Percentiles rank a stretch among this genome's conserved stretches.
These are phyloP conservation scores for Astragalus glycyphyllos DNA, from an alignment of 306 rosid species.

Conservation along the genomic window DNA sequence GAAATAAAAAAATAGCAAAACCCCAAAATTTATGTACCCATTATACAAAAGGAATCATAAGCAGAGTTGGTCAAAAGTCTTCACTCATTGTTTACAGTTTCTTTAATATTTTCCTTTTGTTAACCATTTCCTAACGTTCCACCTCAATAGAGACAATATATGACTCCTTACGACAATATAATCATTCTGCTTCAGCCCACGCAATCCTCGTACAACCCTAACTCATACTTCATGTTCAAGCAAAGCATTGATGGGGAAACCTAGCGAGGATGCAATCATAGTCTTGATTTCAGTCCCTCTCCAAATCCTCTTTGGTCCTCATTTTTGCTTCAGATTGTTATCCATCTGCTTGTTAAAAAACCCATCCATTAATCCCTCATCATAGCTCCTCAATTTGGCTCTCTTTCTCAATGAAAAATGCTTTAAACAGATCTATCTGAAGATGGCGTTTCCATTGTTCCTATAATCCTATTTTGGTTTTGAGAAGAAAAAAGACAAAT, in stretches of 20 bases:
- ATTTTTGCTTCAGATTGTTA: constrained; percentile 62
- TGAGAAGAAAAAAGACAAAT: background rate
- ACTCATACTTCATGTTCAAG: constrained; percentile 78
- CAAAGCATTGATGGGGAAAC: constrained; percentile 84
- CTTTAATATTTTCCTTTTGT: constrained; percentile 73
- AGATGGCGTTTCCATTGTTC: constrained; percentile 59
- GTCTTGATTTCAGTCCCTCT: constrained; percentile 93
- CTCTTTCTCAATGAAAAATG: constrained; percentile 70
- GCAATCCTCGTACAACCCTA: constrained; percentile 75
- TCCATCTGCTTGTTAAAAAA: constrained; percentile 74
- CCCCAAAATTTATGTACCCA: constrained; percentile 95
- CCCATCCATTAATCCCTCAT: constrained; percentile 86
- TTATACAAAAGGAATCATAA: constrained; percentile 75
- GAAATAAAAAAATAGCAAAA: constrained; percentile 67
- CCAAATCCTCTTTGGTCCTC: constrained; percentile 67
- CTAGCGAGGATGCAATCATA: constrained; percentile 85
- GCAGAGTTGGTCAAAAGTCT: constrained; percentile 80
- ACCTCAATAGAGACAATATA: constrained; percentile 83
- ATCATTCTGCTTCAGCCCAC: constrained; percentile 93
- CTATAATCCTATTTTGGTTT: constrained; percentile 1
- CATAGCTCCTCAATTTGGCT: constrained; percentile 59
- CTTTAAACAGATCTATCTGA: constrained; percentile 58
- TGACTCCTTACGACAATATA: constrained; percentile 93
- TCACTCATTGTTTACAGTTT: constrained; percentile 78
- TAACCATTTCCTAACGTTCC: constrained; percentile 78